phyloP scores from a whole-genome alignment of 108 stramenopile genomes.

The Cyclotella atomus region DNA sequence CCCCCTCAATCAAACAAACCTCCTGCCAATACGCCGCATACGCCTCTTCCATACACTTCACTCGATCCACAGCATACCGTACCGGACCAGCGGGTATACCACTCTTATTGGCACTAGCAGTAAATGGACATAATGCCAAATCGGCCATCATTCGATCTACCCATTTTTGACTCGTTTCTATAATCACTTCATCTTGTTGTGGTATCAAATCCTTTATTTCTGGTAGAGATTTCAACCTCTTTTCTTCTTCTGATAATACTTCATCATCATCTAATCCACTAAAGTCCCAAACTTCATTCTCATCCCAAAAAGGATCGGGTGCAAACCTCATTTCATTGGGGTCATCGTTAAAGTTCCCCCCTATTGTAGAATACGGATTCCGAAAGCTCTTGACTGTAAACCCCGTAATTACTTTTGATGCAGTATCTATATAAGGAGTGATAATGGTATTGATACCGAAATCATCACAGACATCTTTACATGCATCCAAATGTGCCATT shows the following conservation, averaged over 20 bases:
- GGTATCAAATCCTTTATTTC: constrained; percentile 71
- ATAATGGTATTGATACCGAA: constrained; percentile 79
- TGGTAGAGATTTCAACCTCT: constrained; percentile 42
- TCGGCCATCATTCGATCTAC: constrained; percentile 86
- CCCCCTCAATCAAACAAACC: constrained; percentile 76
- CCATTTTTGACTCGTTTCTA: constrained; percentile 71
- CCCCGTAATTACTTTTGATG: constrained; percentile 50
- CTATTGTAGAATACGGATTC: constrained; percentile 61
- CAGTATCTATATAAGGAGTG: constrained; percentile 46
- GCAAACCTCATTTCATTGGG: constrained; percentile 64
- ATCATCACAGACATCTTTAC: constrained; percentile 88
- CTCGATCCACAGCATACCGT: constrained; percentile 82
- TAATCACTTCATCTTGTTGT: constrained; percentile 66
- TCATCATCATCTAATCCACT: constrained; percentile 66
- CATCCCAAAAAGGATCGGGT: constrained; percentile 90
- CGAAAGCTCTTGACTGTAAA: constrained; percentile 80
- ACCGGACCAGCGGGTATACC: constrained; percentile 93
- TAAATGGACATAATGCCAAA: constrained; percentile 96
- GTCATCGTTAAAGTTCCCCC: constrained; percentile 21
- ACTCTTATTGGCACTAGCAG: constrained; percentile 70
- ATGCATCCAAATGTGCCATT: constrained; percentile 80
- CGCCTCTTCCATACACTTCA: constrained; percentile 81
- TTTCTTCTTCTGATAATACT: constrained; percentile 19
- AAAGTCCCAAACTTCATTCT: constrained; percentile 82
- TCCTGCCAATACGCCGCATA: constrained; percentile 92